Evolutionary conservation across 305 asterid species (phyloP).

Genomic region (Ilex paraguariensis): DNA sequence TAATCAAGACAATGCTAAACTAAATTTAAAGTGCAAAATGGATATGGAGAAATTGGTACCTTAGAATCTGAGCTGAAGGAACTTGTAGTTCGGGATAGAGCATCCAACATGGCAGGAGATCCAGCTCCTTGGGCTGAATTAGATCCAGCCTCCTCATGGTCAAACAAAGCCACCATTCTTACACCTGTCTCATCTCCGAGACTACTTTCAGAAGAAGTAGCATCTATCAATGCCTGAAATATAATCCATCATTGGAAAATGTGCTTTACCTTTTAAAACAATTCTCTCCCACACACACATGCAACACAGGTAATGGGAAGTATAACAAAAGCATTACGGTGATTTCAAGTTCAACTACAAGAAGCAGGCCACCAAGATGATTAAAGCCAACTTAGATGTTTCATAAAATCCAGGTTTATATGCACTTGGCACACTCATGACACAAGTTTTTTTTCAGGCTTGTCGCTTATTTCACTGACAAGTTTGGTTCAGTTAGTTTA

Average conservation of each 20-base stretch:
- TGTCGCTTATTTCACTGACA: too few relatives aligned
- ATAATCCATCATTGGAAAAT: conserved; percentile 8
- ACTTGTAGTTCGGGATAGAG: conserved; percentile 79
- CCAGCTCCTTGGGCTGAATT: conserved; percentile 99
- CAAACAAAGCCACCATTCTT: conserved; percentile 90
- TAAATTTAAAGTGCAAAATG: conserved; percentile 5
- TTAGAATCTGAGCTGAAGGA: conserved; percentile 70
- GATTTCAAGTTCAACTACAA: too few relatives aligned
- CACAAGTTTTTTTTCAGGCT: too few relatives aligned
- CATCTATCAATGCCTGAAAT: conserved; percentile 82
- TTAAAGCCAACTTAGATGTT: too few relatives aligned
- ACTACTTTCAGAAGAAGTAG: conserved; percentile 64
- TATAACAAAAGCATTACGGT: too few relatives aligned
- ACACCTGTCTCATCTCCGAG: conserved; percentile 81
- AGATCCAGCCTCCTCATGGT: conserved; percentile 97
- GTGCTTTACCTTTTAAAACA: too few relatives aligned
- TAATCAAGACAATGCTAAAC: neutral
- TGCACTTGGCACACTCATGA: too few relatives aligned
- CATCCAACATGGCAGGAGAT: conserved; percentile 83
- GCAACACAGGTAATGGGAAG: too few relatives aligned
- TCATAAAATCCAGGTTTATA: too few relatives aligned
- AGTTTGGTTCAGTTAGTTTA: too few relatives aligned
- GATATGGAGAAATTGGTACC: conserved; percentile 32
- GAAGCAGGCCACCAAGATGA: too few relatives aligned
- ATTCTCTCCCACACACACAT: too few relatives aligned